Evolutionary conservation across 768 basidiomycete species (phyloP).

Genomic region (Boletus pseudo-olivaceus): DNA sequence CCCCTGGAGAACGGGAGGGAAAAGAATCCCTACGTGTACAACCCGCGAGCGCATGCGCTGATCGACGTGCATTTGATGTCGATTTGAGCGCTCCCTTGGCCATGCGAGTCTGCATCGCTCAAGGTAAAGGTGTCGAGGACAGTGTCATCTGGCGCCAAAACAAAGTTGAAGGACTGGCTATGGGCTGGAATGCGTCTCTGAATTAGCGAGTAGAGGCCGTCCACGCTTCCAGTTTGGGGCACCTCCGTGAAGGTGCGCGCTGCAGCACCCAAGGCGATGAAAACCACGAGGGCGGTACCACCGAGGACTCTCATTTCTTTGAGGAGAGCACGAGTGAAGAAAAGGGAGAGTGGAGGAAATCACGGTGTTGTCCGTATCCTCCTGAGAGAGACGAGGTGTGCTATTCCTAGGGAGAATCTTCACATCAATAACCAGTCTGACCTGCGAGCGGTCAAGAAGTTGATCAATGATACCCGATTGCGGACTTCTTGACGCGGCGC

Average conservation of each 20-base stretch:
- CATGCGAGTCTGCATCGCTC: slow-evolving; percentile 20
- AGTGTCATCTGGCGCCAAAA: slow-evolving; percentile 17
- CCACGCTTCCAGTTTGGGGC: slow-evolving; percentile 2
- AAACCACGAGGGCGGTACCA: background rate
- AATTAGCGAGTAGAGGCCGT: slow-evolving; percentile 35
- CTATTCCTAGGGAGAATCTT: background rate
- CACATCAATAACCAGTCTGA: too few species aligned
- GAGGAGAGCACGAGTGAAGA: background rate
- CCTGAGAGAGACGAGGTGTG: background rate
- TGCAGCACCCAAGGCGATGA: background rate
- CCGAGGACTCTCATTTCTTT: background rate
- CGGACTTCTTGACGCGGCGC: background rate
- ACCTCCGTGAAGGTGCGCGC: background rate
- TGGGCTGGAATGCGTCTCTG: slow-evolving; percentile 36
- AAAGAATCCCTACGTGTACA: slow-evolving; percentile 33
- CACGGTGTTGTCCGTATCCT: background rate
- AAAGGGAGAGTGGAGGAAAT: background rate
- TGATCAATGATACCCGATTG: background rate
- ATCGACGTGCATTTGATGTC: slow-evolving; percentile 34
- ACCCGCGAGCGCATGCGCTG: slow-evolving; percentile 37
- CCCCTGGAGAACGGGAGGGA: background rate
- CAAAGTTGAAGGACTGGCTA: slow-evolving; percentile 31
- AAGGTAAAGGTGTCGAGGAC: slow-evolving; percentile 33
- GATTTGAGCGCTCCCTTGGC: slow-evolving; percentile 16
- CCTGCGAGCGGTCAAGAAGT: background rate